Evolutionary conservation across 352 stramenopile genomes (phyloP), one percentile per base, ranked within the genome.

Genomic region (Globisporangium nagaii): DNA sequence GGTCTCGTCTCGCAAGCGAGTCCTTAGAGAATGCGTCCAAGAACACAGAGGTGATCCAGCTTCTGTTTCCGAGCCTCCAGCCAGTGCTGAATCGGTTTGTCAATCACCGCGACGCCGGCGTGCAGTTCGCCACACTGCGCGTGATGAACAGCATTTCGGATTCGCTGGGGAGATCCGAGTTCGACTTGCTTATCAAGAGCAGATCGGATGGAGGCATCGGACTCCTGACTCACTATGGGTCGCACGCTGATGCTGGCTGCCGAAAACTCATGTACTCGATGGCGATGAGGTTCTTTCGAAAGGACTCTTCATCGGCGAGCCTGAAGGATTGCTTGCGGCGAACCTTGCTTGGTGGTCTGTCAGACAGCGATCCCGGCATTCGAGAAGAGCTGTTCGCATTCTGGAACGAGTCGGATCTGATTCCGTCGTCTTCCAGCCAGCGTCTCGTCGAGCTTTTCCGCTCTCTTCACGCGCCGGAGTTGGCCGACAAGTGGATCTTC

Each of bases 401-500:
- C 48, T 91, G 76, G 75, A 67, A 65, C 30, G 55, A 52, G 5
- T 75, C 64, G 1, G 55, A 64, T 0, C 15, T 72, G 22, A 53
- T 81, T 13, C 48, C 42, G 11, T 63, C 58, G 19, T 68, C 68
- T n/a, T 78, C 69, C 32, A 66, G 48, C 30, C 56, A 63, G 27
- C 68, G 76, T 3, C 49, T 93, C 31, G 20, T 84, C n/a, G 68
- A 63, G n/a, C 51, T 93, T 5, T 90, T 87, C 52, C 39, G 57
- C 3, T 44, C 66, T 6, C 65, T 89, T 25, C 83, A 77, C 28
- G 55, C 69, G 7, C 49, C 71, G 9, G 48, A 72, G 12, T 51
- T 78, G 19, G 75, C 75, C 15, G 73, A 91, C 37, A 66, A 73
- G 22, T 93, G 84, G 84, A 55, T 88, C 13, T 53, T 82, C 0